Conservation (phyloP, 345 rosid genomes). For the Acer negundo region DNA sequence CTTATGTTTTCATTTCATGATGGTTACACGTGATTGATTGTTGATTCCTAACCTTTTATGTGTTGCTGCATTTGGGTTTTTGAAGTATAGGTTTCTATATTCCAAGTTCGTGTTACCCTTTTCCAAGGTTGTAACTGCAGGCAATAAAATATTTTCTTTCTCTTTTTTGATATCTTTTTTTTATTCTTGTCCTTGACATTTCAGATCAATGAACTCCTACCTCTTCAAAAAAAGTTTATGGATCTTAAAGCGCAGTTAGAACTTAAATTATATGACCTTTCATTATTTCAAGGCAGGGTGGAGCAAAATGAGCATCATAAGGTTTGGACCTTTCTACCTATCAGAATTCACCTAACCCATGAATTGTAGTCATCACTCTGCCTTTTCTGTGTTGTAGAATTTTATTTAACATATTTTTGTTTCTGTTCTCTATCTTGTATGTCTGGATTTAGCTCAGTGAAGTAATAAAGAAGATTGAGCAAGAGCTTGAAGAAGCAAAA, state of each 20-base stretch:
- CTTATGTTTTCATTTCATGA: background rate
- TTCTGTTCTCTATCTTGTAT: conserved; percentile 12
- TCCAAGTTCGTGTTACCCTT: background rate
- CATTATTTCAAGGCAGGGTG: conserved; percentile 83
- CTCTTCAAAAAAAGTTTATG: conserved; percentile 65
- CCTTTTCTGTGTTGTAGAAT: conserved; percentile 3
- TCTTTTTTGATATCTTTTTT: background rate
- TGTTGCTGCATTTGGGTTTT: no score
- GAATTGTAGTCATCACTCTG: conserved; percentile 12
- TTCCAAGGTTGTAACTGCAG: background rate
- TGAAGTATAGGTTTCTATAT: no score
- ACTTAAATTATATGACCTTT: conserved; percentile 83
- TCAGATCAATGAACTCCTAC: conserved; percentile 81
- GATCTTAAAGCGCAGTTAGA: conserved; percentile 82
- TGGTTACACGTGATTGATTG: background rate
- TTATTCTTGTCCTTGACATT: conserved; percentile 34
- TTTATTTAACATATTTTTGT: conserved; percentile 15
- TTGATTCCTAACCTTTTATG: background rate
- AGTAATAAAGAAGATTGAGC: conserved; percentile 76
- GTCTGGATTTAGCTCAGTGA: conserved; percentile 66
- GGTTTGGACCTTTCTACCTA: conserved; percentile 45
- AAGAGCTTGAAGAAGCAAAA: conserved; percentile 75
- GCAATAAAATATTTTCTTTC: background rate
- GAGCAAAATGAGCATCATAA: conserved; percentile 98
- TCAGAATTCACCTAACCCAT: conserved; percentile 7